These are phyloP conservation scores for Fragaria vesca DNA, from an alignment of 306 rosid species.

Conservation along the genomic window DNA sequence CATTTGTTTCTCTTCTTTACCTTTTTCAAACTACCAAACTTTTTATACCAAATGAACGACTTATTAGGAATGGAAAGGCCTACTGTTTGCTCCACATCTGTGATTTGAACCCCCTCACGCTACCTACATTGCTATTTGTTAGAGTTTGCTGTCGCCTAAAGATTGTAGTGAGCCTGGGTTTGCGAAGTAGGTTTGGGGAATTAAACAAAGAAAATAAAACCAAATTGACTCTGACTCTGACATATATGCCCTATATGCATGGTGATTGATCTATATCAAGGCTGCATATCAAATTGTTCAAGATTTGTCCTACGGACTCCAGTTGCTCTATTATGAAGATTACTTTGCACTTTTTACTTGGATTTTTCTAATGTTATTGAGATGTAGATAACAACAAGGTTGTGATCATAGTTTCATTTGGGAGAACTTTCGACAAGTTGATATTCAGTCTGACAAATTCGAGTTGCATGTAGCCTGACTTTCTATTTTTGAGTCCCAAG, in stretches of 20 bases:
- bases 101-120: neutral
- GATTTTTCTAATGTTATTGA: neutral
- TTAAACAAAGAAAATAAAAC: neutral
- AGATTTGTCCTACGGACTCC: neutral
- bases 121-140: neutral
- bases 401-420: neutral
- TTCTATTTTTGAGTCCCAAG: neutral
- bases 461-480: neutral
- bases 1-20: neutral
- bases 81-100: neutral
- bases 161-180: constrained; percentile 2
- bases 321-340: neutral
- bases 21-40: neutral
- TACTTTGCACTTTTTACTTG: neutral
- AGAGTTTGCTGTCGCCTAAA: neutral
- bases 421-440: neutral
- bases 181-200: neutral
- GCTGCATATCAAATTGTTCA: neutral
- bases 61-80: neutral
- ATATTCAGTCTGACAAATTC: neutral
- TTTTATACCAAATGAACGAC: neutral
- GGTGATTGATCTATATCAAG: neutral
- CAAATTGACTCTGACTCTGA: neutral
- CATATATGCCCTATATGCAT: neutral
- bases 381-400: neutral